Conservation (phyloP, 805 yeast species). For the Lipomyces sp. region DNA sequence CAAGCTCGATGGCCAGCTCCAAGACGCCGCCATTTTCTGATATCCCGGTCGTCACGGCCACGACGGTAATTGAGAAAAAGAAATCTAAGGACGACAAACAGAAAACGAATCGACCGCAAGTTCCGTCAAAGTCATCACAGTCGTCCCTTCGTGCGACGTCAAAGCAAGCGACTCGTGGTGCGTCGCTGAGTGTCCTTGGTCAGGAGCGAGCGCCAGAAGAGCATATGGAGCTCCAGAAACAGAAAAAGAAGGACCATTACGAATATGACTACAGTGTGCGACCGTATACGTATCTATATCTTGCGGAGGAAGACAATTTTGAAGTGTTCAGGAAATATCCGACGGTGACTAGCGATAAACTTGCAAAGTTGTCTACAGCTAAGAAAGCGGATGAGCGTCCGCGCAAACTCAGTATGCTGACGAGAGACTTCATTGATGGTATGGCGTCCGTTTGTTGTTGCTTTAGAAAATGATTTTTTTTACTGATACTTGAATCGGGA, state of each 20-base stretch:
- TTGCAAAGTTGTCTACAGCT: slow-evolving; percentile 32
- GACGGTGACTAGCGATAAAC: slow-evolving; percentile 39
- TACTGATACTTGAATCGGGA: no score
- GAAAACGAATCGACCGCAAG: no score
- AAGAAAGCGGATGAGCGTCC: slow-evolving; percentile 47
- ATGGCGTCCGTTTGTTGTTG: neutral
- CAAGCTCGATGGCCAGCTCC: no score
- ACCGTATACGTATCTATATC: slow-evolving; percentile 29
- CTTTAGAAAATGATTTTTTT: neutral
- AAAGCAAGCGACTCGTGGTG: slow-evolving; percentile 9
- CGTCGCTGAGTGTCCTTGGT: slow-evolving; percentile 11
- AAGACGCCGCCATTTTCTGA: no score
- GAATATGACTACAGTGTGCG: slow-evolving; percentile 31
- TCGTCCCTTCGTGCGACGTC: slow-evolving; percentile 20
- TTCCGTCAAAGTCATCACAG: no score
- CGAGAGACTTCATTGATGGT: slow-evolving; percentile 70
- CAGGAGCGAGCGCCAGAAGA: slow-evolving; percentile 3
- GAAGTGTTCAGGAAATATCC: slow-evolving; percentile 47
- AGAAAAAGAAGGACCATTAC: slow-evolving; percentile 10
- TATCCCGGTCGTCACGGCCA: no score
- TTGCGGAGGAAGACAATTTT: slow-evolving; percentile 36
- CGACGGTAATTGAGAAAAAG: no score
- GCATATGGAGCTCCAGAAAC: neutral
- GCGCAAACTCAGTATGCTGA: slow-evolving; percentile 60
- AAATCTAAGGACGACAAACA: no score